Conservation (phyloP, 495 filamentous ascomycete species). For the Eremomyces bilateralis region DNA sequence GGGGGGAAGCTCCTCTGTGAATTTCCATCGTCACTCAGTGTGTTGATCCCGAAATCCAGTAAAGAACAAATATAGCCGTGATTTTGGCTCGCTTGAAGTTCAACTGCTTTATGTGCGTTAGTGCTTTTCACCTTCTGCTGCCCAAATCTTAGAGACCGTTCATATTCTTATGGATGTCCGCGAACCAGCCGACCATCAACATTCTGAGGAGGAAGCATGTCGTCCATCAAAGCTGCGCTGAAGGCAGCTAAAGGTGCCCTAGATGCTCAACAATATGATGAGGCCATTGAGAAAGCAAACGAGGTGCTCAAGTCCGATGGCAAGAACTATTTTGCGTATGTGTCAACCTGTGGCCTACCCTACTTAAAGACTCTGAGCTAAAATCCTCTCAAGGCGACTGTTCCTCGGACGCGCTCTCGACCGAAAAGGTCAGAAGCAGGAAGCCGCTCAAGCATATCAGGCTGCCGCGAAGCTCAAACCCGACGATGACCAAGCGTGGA, state of each 20-base stretch:
- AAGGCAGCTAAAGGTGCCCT: conserved; percentile 67
- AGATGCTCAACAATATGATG: conserved; percentile 58
- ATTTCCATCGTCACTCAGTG: too few species aligned
- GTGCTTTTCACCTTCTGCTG: too few species aligned
- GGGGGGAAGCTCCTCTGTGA: too few species aligned
- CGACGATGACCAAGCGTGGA: conserved; percentile 55
- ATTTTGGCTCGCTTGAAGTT: too few species aligned
- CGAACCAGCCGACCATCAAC: too few species aligned
- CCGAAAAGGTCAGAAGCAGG: conserved; percentile 43
- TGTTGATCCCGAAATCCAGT: too few species aligned
- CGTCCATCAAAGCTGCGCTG: conserved; percentile 47
- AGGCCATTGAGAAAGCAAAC: conserved; percentile 44
- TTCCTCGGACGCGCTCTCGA: conserved; percentile 67
- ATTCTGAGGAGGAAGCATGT: too few species aligned
- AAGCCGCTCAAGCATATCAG: conserved; percentile 56
- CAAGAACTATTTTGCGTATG: conserved; percentile 64
- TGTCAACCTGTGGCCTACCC: conserved; percentile 1
- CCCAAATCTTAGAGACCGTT: too few species aligned
- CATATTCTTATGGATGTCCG: too few species aligned
- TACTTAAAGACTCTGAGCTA: too few species aligned
- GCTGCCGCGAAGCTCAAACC: conserved; percentile 43
- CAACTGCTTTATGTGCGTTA: too few species aligned
- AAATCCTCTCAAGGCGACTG: conserved; percentile 37
- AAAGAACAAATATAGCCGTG: too few species aligned
- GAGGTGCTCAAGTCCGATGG: conserved; percentile 46